Evolutionary conservation across 495 filamentous ascomycete genomes (phyloP).

Genomic region (Arthonia radiata): DNA sequence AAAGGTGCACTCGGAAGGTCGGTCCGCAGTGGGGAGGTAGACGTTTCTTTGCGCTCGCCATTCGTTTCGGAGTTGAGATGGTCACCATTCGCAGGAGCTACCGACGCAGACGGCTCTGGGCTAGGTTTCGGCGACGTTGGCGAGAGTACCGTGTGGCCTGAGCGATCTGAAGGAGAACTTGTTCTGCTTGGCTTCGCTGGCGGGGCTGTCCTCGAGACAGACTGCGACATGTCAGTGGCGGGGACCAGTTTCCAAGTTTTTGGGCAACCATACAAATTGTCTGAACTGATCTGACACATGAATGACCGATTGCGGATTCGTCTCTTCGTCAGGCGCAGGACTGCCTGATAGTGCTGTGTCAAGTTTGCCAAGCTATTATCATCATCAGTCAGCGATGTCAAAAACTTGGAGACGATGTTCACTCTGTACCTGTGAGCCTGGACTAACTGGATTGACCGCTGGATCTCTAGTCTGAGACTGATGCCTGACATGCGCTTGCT

Average conservation of each 20-base stretch:
- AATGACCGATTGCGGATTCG: slow-evolving; percentile 17
- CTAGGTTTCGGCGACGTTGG: slow-evolving; percentile 25
- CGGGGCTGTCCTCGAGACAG: slow-evolving; percentile 11
- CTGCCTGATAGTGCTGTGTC: slow-evolving; percentile 2
- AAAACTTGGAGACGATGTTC: slow-evolving; percentile 5
- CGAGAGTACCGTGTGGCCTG: slow-evolving; percentile 35
- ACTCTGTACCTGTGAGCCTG: slow-evolving; percentile 11
- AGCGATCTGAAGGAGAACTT: slow-evolving; percentile 13
- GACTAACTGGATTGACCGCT: slow-evolving; percentile 8
- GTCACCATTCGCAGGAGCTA: slow-evolving; percentile 11
- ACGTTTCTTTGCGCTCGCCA: slow-evolving; percentile 11
- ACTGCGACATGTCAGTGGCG: slow-evolving; percentile 7
- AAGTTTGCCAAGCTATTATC: not conserved
- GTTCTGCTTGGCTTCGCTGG: slow-evolving; percentile 8
- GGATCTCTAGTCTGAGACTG: too few relatives aligned
- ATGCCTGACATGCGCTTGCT: too few relatives aligned
- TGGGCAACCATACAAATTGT: slow-evolving; percentile 9
- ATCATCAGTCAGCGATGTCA: not conserved
- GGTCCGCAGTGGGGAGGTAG: slow-evolving; percentile 36
- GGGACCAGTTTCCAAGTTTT: slow-evolving; percentile 15
- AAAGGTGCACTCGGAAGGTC: slow-evolving; percentile 36
- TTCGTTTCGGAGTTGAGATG: slow-evolving; percentile 9
- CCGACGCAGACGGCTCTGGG: slow-evolving; percentile 40
- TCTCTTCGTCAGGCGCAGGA: slow-evolving; percentile 6
- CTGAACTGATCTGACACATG: slow-evolving; percentile 16